A percentile compares a stretch with the other conserved stretches of the same genome.
Evolutionary conservation across 2,329 filamentous ascomycete species (phyloP).

Genomic region (Pseudonectria foliicola): DNA sequence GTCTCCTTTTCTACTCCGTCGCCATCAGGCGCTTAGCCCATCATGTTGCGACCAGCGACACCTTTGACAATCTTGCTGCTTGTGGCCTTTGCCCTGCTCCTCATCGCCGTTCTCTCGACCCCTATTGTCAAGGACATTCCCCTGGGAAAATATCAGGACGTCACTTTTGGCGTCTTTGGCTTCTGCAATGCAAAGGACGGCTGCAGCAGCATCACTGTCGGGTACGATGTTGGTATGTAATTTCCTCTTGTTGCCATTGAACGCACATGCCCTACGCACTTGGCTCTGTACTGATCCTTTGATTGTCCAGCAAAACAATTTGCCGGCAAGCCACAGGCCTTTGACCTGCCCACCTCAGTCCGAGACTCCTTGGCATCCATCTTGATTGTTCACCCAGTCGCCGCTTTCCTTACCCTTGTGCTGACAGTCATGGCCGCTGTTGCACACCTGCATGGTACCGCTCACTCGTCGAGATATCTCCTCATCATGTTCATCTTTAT

Average conservation of each 20-base stretch:
- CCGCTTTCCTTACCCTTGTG: conserved; percentile 75
- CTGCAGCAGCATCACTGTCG: conserved; percentile 71
- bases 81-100: conserved; percentile 73
- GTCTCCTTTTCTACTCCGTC: conserved; percentile 3
- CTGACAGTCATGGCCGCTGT: conserved; percentile 74
- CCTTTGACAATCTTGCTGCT: conserved; percentile 82
- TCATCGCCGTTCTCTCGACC: conserved; percentile 84
- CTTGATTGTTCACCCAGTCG: conserved; percentile 87
- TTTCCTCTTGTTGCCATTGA: not conserved
- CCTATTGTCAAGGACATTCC: conserved; percentile 83
- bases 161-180: conserved; percentile 88
- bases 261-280: too few relatives aligned
- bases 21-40: conserved; percentile 27
- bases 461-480: conserved; percentile 84
- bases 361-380: conserved; percentile 71
- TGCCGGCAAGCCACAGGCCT: conserved; percentile 32
- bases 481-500: conserved; percentile 79
- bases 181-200: conserved; percentile 58
- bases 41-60: conserved; percentile 86
- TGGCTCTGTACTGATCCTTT: conserved; percentile 7
- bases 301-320: conserved; percentile 15
- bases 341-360: conserved; percentile 48
- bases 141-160: conserved; percentile 66
- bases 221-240: conserved; percentile 73
- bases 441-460: conserved; percentile 79